phyloP scores from a whole-genome alignment of 1,284 basidiomycete genomes.

The Cerioporus squamosus region DNA sequence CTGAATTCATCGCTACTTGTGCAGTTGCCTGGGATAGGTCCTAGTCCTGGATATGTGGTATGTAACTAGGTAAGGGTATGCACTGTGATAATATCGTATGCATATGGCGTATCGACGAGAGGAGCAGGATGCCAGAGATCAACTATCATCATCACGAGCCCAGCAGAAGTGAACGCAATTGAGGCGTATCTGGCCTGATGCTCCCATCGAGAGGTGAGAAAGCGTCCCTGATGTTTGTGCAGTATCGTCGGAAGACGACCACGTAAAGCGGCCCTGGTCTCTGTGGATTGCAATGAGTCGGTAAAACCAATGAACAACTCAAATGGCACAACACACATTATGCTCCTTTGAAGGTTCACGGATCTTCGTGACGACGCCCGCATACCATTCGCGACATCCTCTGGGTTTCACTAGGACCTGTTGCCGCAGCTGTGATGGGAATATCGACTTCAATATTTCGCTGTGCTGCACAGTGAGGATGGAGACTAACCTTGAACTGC shows the following conservation, averaged over 20 bases:
- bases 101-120: background rate
- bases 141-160: background rate
- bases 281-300: background rate
- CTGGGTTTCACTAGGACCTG: constrained; percentile 21
- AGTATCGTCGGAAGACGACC: constrained; percentile 24
- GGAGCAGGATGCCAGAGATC: too few relatives aligned
- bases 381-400: constrained; percentile 19
- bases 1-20: background rate
- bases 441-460: background rate
- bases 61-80: constrained; percentile 7
- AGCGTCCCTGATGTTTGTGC: constrained; percentile 19
- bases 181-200: constrained; percentile 22
- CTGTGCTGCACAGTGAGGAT: background rate
- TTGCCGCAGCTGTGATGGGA: constrained; percentile 10
- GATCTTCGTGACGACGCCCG: constrained; percentile 16
- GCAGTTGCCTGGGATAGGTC: too few relatives aligned
- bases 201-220: constrained; percentile 22
- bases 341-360: constrained; percentile 8
- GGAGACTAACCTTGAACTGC: constrained; percentile 14
- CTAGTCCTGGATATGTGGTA: background rate
- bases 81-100: too few relatives aligned
- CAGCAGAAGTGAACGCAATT: constrained; percentile 11
- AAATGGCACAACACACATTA: constrained; percentile 9
- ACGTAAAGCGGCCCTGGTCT: constrained; percentile 15
- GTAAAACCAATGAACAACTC: background rate